Evolutionary conservation across 176 grass and related monocot genomes (phyloP).

Genomic region (Avena atlantica): DNA sequence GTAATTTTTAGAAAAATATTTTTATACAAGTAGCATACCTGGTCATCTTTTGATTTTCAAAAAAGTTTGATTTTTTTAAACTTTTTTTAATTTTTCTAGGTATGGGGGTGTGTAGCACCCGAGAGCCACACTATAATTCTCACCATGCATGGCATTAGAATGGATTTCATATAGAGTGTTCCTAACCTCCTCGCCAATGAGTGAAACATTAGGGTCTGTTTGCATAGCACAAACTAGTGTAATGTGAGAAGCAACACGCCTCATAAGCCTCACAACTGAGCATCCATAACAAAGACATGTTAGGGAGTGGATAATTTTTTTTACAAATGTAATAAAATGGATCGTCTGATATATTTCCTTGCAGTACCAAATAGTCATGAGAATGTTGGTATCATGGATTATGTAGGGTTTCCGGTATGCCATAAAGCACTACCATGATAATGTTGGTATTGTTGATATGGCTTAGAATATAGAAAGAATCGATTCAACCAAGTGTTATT

Average conservation of each 20-base stretch:
- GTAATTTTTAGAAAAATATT: too few species aligned
- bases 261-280: slow-evolving; percentile 99
- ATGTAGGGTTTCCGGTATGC: neutral
- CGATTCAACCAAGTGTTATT: slow-evolving; percentile 20
- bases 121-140: too few species aligned
- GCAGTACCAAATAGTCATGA: neutral
- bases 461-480: neutral
- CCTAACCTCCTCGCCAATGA: too few species aligned
- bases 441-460: neutral
- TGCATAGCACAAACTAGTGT: too few species aligned
- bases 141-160: too few species aligned
- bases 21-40: too few species aligned
- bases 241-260: slow-evolving; percentile 77
- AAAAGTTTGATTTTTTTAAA: too few species aligned
- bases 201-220: too few species aligned
- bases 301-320: neutral
- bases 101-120: too few species aligned
- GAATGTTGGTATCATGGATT: neutral
- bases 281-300: slow-evolving; percentile 19
- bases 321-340: neutral
- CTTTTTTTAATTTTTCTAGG: too few species aligned
- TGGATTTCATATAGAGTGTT: too few species aligned
- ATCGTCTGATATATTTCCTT: neutral
- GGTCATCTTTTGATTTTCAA: too few species aligned
- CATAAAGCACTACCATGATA: neutral